These are phyloP conservation scores for Hymenoscyphus linearis DNA, from an alignment of 2,329 filamentous ascomycete genomes.

Conservation along the genomic window DNA sequence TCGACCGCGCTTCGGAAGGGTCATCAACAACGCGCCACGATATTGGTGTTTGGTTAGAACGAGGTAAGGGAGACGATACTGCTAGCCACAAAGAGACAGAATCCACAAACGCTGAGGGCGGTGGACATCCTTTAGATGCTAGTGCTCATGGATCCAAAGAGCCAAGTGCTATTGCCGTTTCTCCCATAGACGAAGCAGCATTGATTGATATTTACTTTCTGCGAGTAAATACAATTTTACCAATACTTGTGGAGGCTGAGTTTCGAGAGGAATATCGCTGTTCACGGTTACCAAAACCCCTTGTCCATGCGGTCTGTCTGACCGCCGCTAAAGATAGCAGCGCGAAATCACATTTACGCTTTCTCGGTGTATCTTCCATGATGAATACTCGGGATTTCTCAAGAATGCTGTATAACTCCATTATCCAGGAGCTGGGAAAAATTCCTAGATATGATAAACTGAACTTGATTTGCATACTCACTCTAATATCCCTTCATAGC, in stretches of 20 bases:
- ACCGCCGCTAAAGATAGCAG: background rate
- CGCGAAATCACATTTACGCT: background rate
- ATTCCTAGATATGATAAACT: background rate
- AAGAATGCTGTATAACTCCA: slow-evolving; percentile 1
- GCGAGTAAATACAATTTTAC: background rate
- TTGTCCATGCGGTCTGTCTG: slow-evolving; percentile 2
- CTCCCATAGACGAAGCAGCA: background rate
- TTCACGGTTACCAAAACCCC: background rate
- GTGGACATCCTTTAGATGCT: background rate
- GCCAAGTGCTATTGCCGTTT: background rate
- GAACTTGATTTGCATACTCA: slow-evolving; percentile 1
- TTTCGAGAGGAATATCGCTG: background rate
- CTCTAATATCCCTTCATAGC: slow-evolving; percentile 6
- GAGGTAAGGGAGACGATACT: background rate
- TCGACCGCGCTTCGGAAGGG: background rate
- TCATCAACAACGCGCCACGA: background rate
- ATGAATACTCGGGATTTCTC: background rate
- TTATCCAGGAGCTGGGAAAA: background rate
- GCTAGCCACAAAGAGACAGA: background rate
- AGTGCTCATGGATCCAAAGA: background rate
- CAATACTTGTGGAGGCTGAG: slow-evolving; percentile 1
- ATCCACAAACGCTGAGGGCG: background rate
- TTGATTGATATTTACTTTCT: slow-evolving; percentile 6
- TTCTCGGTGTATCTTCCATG: background rate
- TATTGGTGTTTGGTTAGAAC: slow-evolving; percentile 5